Evolutionary conservation across 176 grass and related monocot species (phyloP).

Genomic region (Oryza longistaminata): DNA sequence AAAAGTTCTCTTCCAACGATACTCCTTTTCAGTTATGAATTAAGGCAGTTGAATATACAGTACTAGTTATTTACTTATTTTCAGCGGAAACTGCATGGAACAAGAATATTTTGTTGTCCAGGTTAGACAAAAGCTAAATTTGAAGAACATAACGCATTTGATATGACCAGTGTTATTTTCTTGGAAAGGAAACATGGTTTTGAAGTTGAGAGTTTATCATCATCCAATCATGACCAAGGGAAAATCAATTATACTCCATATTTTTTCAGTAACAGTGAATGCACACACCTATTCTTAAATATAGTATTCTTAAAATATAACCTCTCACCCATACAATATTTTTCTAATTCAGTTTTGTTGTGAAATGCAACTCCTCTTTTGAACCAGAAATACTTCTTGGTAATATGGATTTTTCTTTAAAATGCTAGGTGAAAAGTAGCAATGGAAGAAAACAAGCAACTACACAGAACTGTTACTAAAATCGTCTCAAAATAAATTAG

Average conservation of each 20-base stretch:
- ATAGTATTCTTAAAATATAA: background rate
- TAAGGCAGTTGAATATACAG: constrained; percentile 4
- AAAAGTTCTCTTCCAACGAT: background rate
- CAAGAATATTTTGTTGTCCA: background rate
- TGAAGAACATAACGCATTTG: constrained; percentile 16
- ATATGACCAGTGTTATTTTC: constrained; percentile 18
- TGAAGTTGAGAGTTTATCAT: constrained; percentile 15
- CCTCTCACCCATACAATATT: background rate
- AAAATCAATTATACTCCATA: background rate
- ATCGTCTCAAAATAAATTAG: background rate
- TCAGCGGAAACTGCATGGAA: constrained; percentile 9
- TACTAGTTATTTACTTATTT: constrained; percentile 24
- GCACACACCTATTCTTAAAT: constrained; percentile 16
- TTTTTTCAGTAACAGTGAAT: constrained; percentile 24
- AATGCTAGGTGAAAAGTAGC: background rate
- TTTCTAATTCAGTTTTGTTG: background rate
- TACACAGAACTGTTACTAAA: constrained; percentile 10
- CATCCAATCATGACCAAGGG: background rate
- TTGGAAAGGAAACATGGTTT: constrained; percentile 10
- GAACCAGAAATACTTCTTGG: constrained; percentile 9
- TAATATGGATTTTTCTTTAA: constrained; percentile 2
- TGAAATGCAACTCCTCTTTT: constrained; percentile 1
- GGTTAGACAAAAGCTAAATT: constrained; percentile 26
- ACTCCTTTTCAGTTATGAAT: background rate
- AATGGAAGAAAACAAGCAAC: constrained; percentile 19